Evolutionary conservation across 768 basidiomycete genomes (phyloP).

Genomic region (Rhodotorula toruloides): DNA sequence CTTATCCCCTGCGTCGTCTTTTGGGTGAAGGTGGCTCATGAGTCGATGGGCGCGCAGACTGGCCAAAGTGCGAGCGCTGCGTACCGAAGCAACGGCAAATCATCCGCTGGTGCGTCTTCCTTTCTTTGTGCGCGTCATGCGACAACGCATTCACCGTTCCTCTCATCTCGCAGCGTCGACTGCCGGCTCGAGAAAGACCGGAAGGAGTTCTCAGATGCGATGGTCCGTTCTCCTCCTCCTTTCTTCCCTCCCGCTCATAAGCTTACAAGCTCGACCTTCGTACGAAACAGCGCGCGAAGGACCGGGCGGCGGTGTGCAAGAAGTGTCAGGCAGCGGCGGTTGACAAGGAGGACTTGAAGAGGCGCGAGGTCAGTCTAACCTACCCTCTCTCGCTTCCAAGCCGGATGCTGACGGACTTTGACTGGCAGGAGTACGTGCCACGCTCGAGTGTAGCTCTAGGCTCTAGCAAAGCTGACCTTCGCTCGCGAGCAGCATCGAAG

Average conservation of each 20-base stretch:
- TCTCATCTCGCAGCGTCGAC: no score
- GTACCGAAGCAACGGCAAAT: no score
- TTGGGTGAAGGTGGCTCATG: no score
- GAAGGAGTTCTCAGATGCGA: no score
- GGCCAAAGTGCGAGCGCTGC: no score
- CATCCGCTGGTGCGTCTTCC: no score
- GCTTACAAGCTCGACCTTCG: neutral
- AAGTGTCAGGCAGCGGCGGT: neutral
- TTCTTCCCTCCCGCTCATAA: neutral
- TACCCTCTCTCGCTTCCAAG: neutral
- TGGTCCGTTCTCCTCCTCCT: neutral
- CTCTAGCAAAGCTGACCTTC: no score
- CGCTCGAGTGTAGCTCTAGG: neutral
- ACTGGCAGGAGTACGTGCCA: neutral
- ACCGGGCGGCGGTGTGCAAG: neutral
- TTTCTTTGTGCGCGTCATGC: no score
- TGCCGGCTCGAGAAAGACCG: no score
- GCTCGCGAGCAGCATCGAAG: neutral
- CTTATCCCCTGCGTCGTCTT: no score
- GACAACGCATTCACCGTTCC: no score
- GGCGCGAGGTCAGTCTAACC: neutral
- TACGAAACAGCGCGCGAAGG: neutral
- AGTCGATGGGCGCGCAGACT: no score
- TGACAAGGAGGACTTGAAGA: neutral
- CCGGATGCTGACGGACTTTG: neutral